Conservation (phyloP, 257 asterid species). For the Forsythia suspensa region DNA sequence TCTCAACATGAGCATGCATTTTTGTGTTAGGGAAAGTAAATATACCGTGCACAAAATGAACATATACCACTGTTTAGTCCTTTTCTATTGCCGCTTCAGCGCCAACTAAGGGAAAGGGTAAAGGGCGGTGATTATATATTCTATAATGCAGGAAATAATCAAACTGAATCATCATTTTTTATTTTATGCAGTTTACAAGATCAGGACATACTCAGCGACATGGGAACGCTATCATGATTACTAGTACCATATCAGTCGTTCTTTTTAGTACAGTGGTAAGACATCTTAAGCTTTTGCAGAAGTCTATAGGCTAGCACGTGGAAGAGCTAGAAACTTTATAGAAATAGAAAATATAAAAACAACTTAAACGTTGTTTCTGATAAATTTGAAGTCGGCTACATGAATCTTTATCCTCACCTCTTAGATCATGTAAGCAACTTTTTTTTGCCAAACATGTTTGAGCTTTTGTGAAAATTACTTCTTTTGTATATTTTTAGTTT, state of each 20-base stretch:
- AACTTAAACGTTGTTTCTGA: neutral
- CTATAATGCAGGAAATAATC: neutral
- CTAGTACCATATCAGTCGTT: slow-evolving; percentile 88
- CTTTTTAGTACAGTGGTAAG: slow-evolving; percentile 93
- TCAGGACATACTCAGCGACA: slow-evolving; percentile 76
- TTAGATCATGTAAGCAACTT: neutral
- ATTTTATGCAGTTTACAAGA: slow-evolving; percentile 65
- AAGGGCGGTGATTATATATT: neutral
- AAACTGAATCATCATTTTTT: neutral
- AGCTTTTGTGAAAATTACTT: neutral
- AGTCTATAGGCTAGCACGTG: neutral
- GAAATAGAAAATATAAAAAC: neutral
- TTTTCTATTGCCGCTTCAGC: no score
- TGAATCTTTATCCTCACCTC: neutral
- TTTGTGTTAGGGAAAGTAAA: neutral
- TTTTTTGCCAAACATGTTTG: neutral
- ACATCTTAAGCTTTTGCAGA: slow-evolving; percentile 26
- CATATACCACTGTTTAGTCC: neutral
- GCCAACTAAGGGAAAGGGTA: no score
- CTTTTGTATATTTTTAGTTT: neutral
- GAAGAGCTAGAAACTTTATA: neutral
- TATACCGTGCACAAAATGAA: neutral
- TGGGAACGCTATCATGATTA: slow-evolving; percentile 80
- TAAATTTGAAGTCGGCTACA: neutral
- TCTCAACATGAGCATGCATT: neutral